Evolutionary conservation across 2,329 filamentous ascomycete species (phyloP), one percentile per base, ranked within the genome.

Genomic region (Colletotrichum chlorophyti): DNA sequence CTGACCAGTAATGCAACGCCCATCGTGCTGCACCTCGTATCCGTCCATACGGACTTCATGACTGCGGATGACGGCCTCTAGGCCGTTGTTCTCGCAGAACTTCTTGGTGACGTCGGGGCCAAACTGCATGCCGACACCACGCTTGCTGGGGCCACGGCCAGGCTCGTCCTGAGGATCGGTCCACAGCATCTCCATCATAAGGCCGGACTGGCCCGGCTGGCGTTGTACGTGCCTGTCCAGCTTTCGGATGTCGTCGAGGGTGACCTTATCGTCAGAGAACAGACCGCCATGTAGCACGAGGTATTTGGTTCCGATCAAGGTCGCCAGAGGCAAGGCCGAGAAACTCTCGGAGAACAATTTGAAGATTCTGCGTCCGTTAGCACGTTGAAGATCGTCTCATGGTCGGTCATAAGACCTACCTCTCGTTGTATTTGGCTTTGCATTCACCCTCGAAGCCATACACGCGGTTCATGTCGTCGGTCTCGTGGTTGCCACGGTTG

Each of bases 121-220:
- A 68, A 99, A 99, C 72, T 98, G 93, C 76, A 98, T 85, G 49
- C 95, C 95, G 17, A 99, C 94, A 65, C 95, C 95, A 71, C 95
- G 87, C 82, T 99, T 99, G 80, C 93, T 97, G 40, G 95, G 95
- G 8, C 93, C 92, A 65, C 95, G 88, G 49, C 95, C 95, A 24
- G 90, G 88, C 66, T 87, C 83, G 1, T 90, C 83, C 73, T 99
- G 95, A 3, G 95, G 95, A 71, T 99, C 95, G 1, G 95, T 98
- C 95, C 95, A 99, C 42, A 99, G 84, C 95, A 99, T 99, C 77
- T 99, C 95, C 95, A 99, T 99, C 95, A 99, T 99, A 67, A 99
- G 79, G 12, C 95, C 95, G 45, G 90, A 79, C 74, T 99, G 95
- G 27, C 95, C 95, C 3, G 95, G 94, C 69, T 98, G 94, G 61